Percentiles rank a stretch among this genome's conserved stretches.
Conservation (phyloP, 345 rosid genomes). For the Eucalyptus coolabah region DNA sequence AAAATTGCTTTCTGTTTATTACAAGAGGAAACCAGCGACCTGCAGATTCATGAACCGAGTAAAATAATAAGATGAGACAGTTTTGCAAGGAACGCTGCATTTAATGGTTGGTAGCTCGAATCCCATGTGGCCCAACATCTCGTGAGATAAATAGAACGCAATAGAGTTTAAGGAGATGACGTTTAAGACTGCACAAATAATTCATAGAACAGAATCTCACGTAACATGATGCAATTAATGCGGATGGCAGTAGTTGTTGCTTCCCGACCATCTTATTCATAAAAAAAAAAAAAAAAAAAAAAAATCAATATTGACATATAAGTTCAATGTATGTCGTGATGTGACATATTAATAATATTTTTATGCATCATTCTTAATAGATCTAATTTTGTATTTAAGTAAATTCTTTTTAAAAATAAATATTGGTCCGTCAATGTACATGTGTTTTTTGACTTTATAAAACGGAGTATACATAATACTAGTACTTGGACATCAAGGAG, state of each 20-base stretch:
- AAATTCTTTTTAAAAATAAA: too few species aligned
- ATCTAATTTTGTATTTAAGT: too few species aligned
- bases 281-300: too few species aligned
- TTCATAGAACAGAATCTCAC: background rate
- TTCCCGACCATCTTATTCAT: background rate
- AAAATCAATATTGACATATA: too few species aligned
- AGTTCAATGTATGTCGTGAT: too few species aligned
- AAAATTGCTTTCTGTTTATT: background rate
- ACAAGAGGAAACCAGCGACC: background rate
- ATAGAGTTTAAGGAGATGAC: background rate
- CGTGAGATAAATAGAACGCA: background rate
- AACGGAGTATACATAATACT: too few species aligned
- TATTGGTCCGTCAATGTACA: too few species aligned
- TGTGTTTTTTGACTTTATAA: too few species aligned
- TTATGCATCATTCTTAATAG: too few species aligned
- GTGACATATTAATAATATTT: too few species aligned
- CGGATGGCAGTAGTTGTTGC: background rate
- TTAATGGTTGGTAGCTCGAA: background rate
- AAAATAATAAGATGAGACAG: background rate
- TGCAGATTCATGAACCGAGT: background rate
- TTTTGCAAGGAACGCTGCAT: background rate
- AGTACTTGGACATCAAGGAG: too few species aligned
- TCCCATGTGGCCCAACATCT: background rate
- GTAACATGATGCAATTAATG: too few species aligned
- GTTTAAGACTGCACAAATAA: background rate